Evolutionary conservation across 257 asterid species (phyloP).

Genomic region (Handroanthus guayacan): DNA sequence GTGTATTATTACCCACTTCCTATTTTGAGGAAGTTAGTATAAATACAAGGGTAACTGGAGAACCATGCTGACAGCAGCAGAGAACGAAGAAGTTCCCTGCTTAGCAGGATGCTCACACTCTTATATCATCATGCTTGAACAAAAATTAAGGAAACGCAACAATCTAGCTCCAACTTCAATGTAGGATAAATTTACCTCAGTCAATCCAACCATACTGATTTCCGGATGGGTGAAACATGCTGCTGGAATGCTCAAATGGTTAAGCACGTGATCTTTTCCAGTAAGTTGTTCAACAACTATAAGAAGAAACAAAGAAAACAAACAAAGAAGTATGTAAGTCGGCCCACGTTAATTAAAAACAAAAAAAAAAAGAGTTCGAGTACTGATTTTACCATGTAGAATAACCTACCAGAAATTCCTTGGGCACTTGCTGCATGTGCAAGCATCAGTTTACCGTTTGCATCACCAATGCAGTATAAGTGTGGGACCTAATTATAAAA

Average conservation of each 20-base stretch:
- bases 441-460: constrained; percentile 94
- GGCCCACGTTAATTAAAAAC: background rate
- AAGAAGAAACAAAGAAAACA: constrained; percentile 4
- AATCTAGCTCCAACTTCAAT: constrained; percentile 1
- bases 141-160: background rate
- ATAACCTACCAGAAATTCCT: constrained; percentile 61
- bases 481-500: constrained; percentile 70
- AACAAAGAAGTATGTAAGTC: constrained; percentile 4
- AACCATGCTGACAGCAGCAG: background rate
- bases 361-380: background rate
- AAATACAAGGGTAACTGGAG: background rate
- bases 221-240: constrained; percentile 95
- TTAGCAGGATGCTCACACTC: background rate
- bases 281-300: constrained; percentile 82
- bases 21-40: background rate
- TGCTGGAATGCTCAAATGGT: constrained; percentile 86
- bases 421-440: constrained; percentile 98
- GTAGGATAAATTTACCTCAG: constrained; percentile 62
- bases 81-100: background rate
- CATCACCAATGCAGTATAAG: constrained; percentile 93
- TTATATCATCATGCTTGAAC: background rate
- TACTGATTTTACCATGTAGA: background rate
- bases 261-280: constrained; percentile 80
- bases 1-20: background rate
- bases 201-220: constrained; percentile 90